A percentile compares a stretch with the other conserved stretches of the same genome.
Evolutionary conservation across 2,329 filamentous ascomycete genomes (phyloP).

Genomic region (Penicillium sp.): DNA sequence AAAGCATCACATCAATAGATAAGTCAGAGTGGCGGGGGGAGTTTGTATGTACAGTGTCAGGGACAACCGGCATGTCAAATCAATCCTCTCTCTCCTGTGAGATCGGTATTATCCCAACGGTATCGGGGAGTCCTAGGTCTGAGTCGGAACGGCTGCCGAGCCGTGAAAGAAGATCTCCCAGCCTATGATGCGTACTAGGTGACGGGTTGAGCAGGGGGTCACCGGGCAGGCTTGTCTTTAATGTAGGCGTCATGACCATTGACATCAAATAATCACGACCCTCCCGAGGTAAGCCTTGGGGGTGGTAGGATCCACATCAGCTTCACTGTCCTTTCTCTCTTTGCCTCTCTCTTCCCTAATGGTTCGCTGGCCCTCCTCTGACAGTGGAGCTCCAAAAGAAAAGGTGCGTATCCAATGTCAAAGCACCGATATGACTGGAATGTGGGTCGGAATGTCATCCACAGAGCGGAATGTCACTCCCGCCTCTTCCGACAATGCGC

Average conservation of each 20-base stretch:
- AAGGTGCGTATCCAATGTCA: constrained; percentile 16
- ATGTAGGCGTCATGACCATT: constrained; percentile 43
- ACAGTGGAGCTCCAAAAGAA: constrained; percentile 16
- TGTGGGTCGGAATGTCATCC: constrained; percentile 32
- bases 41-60: constrained; percentile 9
- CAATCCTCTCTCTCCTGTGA: constrained; percentile 20
- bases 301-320: constrained; percentile 20
- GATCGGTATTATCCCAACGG: constrained; percentile 8
- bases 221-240: constrained; percentile 8
- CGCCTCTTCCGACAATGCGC: constrained; percentile 37
- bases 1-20: constrained; percentile 36
- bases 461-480: constrained; percentile 37
- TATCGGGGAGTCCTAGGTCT: constrained; percentile 9
- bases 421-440: constrained; percentile 28
- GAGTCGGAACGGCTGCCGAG: constrained; percentile 19
- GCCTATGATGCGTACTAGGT: neutral
- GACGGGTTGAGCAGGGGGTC: constrained; percentile 1
- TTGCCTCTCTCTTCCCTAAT: constrained; percentile 7
- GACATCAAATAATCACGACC: constrained; percentile 21
- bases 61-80: constrained; percentile 14
- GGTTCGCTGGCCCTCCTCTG: constrained; percentile 14
- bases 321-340: neutral
- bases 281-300: constrained; percentile 14
- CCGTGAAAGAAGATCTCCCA: neutral
- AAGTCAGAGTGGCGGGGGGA: constrained; percentile 28